Percentiles rank a stretch among this genome's conserved stretches.
phyloP scores from a whole-genome alignment of 345 rosid species.

The Turnera subulata region DNA sequence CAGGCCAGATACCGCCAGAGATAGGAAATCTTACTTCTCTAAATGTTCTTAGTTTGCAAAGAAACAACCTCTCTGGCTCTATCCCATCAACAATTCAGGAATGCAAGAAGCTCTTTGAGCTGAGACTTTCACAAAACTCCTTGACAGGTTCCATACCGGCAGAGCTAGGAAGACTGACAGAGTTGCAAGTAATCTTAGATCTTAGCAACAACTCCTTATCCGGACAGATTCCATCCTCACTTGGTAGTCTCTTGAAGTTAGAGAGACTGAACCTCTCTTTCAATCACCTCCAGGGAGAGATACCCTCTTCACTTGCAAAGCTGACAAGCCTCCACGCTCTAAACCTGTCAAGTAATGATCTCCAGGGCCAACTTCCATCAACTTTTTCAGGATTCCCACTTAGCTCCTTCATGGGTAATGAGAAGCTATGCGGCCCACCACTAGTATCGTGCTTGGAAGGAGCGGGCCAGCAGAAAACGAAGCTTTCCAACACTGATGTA shows the following conservation, averaged over 20 bases:
- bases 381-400: constrained; percentile 52
- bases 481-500: constrained; percentile 41
- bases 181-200: constrained; percentile 76
- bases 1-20: constrained; percentile 56
- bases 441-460: constrained; percentile 36
- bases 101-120: constrained; percentile 66
- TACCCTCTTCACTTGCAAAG: constrained; percentile 57
- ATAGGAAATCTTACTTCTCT: constrained; percentile 69
- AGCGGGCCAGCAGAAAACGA: constrained; percentile 18
- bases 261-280: constrained; percentile 67
- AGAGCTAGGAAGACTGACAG: constrained; percentile 66
- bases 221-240: constrained; percentile 57
- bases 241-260: constrained; percentile 61
- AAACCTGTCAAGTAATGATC: constrained; percentile 71
- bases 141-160: constrained; percentile 64
- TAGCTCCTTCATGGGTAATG: constrained; percentile 52
- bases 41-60: constrained; percentile 65
- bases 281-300: constrained; percentile 59
- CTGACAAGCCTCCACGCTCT: constrained; percentile 71
- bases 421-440: constrained; percentile 58
- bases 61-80: constrained; percentile 67
- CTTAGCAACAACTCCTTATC: constrained; percentile 60
- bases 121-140: constrained; percentile 61
- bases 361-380: constrained; percentile 56
- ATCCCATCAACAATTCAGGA: constrained; percentile 64